A percentile compares a stretch with the other conserved stretches of the same genome.
Conservation (phyloP, 2,329 filamentous ascomycete species). For the Ophiostoma piceae region DNA sequence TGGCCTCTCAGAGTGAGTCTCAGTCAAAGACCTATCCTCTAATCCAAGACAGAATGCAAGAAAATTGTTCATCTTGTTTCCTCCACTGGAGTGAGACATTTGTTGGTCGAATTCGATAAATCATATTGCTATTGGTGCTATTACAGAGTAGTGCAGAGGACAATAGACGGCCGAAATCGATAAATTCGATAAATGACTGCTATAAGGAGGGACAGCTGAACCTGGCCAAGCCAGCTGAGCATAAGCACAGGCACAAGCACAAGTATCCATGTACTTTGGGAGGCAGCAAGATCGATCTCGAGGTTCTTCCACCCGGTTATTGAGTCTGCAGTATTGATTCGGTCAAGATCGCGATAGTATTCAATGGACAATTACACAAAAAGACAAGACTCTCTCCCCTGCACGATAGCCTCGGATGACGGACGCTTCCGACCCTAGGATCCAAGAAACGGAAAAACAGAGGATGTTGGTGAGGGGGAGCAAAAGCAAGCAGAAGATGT, state of each 20-base stretch:
- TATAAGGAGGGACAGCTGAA: neutral
- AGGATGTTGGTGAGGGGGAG: too few species aligned
- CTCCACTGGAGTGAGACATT: slow-evolving; percentile 11
- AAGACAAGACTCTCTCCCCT: neutral
- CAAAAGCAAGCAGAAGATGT: too few species aligned
- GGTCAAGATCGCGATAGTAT: too few species aligned
- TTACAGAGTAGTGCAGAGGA: neutral
- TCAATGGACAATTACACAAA: too few species aligned
- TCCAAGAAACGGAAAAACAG: neutral
- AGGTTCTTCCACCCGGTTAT: neutral
- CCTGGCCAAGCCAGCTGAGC: slow-evolving; percentile 1
- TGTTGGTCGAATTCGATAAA: neutral
- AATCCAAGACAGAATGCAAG: neutral
- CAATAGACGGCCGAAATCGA: neutral
- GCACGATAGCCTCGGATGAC: neutral
- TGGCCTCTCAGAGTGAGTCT: neutral
- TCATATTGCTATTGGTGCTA: neutral
- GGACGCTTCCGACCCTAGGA: neutral
- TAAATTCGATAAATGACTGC: neutral
- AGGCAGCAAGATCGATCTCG: neutral
- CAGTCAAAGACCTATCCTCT: neutral
- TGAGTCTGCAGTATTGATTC: neutral
- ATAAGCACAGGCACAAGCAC: neutral
- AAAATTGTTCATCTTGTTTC: slow-evolving; percentile 14
- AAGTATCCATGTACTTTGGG: neutral